phyloP scores from a whole-genome alignment of 2,329 filamentous ascomycete species.

The Talaromyces funiculosus region DNA sequence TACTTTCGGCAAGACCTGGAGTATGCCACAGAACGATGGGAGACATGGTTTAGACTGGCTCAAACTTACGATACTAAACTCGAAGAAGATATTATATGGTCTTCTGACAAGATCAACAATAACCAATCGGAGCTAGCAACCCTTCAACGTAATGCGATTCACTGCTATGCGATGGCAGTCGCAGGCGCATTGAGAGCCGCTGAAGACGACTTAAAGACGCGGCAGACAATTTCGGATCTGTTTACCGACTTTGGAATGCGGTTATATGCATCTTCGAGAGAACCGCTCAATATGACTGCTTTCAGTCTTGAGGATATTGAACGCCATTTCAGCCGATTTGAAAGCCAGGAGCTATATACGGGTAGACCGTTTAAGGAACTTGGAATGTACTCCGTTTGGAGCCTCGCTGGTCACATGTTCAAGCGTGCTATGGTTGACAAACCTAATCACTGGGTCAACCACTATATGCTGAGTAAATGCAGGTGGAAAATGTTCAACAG shows the following conservation, averaged over 20 bases:
- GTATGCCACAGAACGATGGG: constrained; percentile 75
- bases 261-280: constrained; percentile 62
- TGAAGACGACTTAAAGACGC: constrained; percentile 50
- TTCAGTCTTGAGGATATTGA: constrained; percentile 59
- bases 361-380: constrained; percentile 53
- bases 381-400: constrained; percentile 58
- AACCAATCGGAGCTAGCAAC: constrained; percentile 67
- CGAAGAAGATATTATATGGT: constrained; percentile 83
- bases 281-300: constrained; percentile 62
- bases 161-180: constrained; percentile 70
- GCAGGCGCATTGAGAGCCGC: constrained; percentile 55
- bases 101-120: constrained; percentile 85
- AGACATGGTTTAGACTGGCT: constrained; percentile 82
- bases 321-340: constrained; percentile 54
- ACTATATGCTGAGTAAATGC: constrained; percentile 67
- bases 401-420: constrained; percentile 58
- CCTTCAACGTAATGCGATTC: constrained; percentile 73
- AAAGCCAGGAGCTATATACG: constrained; percentile 52
- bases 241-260: constrained; percentile 64
- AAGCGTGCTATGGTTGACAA: constrained; percentile 54
- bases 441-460: constrained; percentile 60
- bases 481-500: constrained; percentile 64
- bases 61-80: constrained; percentile 84
- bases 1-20: constrained; percentile 79
- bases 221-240: constrained; percentile 57